Base-by-base conservation (phyloP, 768 basidiomycete species). In the Boletus rubescentipes region DNA sequence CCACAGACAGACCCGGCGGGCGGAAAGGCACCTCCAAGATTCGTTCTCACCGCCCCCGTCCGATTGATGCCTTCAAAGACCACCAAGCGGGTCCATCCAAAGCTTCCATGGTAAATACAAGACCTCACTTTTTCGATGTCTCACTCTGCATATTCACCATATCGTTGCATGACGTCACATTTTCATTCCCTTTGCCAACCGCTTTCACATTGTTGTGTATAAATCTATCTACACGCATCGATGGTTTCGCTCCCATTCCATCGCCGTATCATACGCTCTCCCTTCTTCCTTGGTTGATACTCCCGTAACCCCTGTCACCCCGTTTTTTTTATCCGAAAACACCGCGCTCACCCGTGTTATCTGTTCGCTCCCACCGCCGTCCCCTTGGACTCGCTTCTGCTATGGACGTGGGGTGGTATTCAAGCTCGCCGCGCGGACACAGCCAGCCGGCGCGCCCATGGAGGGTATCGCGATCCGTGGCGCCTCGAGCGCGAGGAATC, bases 41-140 rank as follows among this genome's bases (percentile, higher is more conserved):
- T 59, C 79, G 84, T 26, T 73, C 80, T 6, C 84, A 87, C 67
- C 79, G 85, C 56, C 73, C 80, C 10, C 77, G 86, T 51, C 74
- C 81, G 44, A 77, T 84, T 54, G 86, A 89, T 71, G 70, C 76
- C 29, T 72, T 81, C 57, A 76, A 86, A 72, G 75, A 80, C 45
- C 63, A 81, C 53, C 63, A 61, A 30, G 70, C 75, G 61, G 76
- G 77, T 56, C 73, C 77, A 53, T 71, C 69, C 72, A 73, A 79
- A 57, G 69, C 72, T 66, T 77, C 82, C 64, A 78, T 75, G 86
- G 89, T 91, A 83, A 89, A 84, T 87, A 81, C 77, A 61, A 62
- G 62, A 69, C 72, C 67, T 75, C 69, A 64, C 53, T 61, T 45
- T 63, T 54, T 67, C 54, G 29, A 46, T 49, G 56, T 59, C 61